These are phyloP conservation scores for Chaetomiaceae sp. DNA, from an alignment of 2,329 filamentous ascomycete genomes.

Conservation along the genomic window DNA sequence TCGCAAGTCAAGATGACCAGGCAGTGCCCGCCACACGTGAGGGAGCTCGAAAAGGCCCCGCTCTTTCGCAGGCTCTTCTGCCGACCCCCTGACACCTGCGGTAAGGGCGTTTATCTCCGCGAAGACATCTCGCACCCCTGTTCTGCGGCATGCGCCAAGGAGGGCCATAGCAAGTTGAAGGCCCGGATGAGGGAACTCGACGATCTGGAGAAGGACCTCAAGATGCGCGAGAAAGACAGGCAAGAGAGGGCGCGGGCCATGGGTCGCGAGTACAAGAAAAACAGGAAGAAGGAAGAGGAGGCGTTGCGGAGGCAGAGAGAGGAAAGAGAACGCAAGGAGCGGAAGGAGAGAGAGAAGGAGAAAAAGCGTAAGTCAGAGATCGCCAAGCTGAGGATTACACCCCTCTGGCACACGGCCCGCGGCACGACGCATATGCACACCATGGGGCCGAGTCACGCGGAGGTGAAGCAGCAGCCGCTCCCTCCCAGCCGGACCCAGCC, in stretches of 20 bases:
- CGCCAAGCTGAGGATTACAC: neutral
- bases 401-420: neutral
- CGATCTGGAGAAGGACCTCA: neutral
- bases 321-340: neutral
- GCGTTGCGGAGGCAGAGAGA: neutral
- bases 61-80: too few species aligned
- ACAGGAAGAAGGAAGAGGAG: neutral
- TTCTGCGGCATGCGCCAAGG: neutral
- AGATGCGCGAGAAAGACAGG: neutral
- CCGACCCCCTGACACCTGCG: neutral
- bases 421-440: neutral
- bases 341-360: neutral
- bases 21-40: too few species aligned
- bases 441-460: neutral
- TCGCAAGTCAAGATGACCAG: too few species aligned
- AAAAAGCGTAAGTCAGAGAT: neutral
- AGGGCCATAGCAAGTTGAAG: neutral
- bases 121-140: neutral
- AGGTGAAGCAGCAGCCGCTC: neutral
- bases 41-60: too few species aligned
- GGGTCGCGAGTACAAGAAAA: neutral
- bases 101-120: neutral
- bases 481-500: neutral
- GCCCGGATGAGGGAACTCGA: neutral
- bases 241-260: neutral